A percentile compares a stretch with the other conserved stretches of the same genome.
Conservation (phyloP, 139 green algal species). For the Axilococcus clingmanii region DNA sequence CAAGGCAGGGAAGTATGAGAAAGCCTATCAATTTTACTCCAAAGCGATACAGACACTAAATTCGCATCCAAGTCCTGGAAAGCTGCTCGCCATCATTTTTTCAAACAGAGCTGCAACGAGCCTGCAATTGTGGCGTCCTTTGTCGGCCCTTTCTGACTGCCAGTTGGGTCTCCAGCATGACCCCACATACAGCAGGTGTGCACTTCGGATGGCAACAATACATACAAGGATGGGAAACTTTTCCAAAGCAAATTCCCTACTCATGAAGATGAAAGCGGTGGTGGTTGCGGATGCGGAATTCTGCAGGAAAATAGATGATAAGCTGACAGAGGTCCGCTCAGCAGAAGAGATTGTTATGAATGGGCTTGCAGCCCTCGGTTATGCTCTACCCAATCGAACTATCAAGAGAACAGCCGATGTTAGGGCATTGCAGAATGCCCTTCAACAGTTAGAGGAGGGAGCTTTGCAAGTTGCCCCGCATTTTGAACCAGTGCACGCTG, state of each 20-base stretch:
- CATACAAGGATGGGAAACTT: no score
- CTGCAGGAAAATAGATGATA: background rate
- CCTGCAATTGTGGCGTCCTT: conserved; percentile 12
- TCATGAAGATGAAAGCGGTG: background rate
- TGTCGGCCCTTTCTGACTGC: conserved; percentile 21
- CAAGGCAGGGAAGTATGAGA: conserved; percentile 3
- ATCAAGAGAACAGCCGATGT: no score
- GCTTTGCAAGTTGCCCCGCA: conserved; percentile 13
- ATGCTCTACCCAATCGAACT: no score
- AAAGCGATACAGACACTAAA: conserved; percentile 15
- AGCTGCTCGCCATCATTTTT: conserved; percentile 14
- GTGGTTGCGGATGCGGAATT: background rate
- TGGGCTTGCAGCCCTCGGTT: no score
- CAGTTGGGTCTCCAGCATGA: conserved; percentile 13
- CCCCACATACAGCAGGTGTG: conserved; percentile 8
- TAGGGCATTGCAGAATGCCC: background rate
- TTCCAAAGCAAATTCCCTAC: no score
- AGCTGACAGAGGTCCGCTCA: background rate
- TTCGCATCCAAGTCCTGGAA: conserved; percentile 4
- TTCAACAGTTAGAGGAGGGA: conserved; percentile 8
- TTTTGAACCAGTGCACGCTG: conserved; percentile 6
- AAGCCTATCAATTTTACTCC: conserved; percentile 9
- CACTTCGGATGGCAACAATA: conserved; percentile 25
- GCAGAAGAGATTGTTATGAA: no score
- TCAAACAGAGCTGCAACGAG: conserved; percentile 19